Evolutionary conservation across 2,329 filamentous ascomycete species (phyloP), one percentile per base, ranked within the genome.

Genomic region (Xylaria sp.): DNA sequence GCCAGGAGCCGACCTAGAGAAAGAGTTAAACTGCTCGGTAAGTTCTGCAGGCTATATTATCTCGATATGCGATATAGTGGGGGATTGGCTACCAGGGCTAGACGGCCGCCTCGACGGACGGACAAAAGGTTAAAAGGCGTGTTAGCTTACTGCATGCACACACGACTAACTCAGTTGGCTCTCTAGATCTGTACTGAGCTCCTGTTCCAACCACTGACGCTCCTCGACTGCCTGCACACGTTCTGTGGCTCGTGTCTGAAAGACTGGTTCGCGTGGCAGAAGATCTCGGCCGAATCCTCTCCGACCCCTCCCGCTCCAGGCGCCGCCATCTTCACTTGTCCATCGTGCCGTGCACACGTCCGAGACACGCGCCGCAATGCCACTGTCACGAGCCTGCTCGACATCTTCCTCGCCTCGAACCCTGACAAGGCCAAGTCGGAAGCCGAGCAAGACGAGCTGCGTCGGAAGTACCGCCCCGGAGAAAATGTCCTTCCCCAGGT

Each of bases 161-260:
- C 13, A 20, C 39, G n/a, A 60, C 63, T 59, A 25, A 51, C 36
- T 36, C 22, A 33, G 22, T 20, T 67, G 54, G 67, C 27, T 61
- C 67, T 66, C 11, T 73, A 97, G 94, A 99, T 99, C 76, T 99
- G 96, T 84, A 97, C 95, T 73, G 96, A 98, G 79, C 87, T 97
- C 71, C 89, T 97, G 69, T 96, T 93, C 81, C 92, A 96, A 79
- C 94, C 94, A 38, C 86, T 97, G 70, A 97, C 94, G 31, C 89
- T 97, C 56, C 92, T 97, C 79, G 93, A 97, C 83, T 97, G 94
- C 78, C 87, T 97, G 50, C 94, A 97, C 81, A 97, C 95, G 51
- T 99, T 96, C 80, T 99, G 96, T 83, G 96, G 94, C 70, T 92
- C 92, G 44, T 99, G 96, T 77, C 80, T 98, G 66, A 97, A 97